A percentile compares a stretch with the other conserved stretches of the same genome.
phyloP scores from a whole-genome alignment of 2,329 filamentous ascomycete species.

The Penicillium italicum region DNA sequence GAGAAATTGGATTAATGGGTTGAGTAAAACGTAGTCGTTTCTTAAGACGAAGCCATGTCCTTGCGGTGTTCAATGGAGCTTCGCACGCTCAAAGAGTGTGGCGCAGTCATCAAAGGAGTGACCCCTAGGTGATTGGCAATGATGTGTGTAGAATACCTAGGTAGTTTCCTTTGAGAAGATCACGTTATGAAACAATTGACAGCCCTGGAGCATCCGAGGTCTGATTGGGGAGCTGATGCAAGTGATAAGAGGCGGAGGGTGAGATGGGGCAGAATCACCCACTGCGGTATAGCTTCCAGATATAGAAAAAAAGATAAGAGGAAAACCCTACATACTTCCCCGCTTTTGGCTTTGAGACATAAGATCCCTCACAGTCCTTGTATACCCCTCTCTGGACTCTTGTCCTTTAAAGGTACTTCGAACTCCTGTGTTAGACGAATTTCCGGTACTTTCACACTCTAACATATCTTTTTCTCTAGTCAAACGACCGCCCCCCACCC shows the following conservation, averaged over 20 bases:
- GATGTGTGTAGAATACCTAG: neutral
- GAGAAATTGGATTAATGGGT: neutral
- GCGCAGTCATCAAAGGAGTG: neutral
- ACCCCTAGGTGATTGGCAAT: no score
- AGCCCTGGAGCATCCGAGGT: neutral
- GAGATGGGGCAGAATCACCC: constrained; percentile 12
- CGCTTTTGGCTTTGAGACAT: constrained; percentile 9
- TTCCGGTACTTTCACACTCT: neutral
- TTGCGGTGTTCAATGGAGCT: constrained; percentile 1
- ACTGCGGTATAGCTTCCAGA: constrained; percentile 10
- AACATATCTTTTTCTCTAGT: neutral
- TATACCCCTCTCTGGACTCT: neutral
- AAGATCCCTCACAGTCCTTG: neutral
- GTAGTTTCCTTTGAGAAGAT: neutral
- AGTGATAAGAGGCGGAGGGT: constrained; percentile 8
- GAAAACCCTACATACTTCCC: constrained; percentile 13
- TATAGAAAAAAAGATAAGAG: constrained; percentile 18
- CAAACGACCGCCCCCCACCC: neutral
- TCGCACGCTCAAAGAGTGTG: neutral
- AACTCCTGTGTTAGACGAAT: neutral
- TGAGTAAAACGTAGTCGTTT: neutral
- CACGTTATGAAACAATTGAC: neutral
- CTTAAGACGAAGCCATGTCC: constrained; percentile 1
- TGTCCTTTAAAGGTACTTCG: neutral
- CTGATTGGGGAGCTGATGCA: constrained; percentile 2